These are phyloP conservation scores for Sporothrix humicola DNA, from an alignment of 2,329 filamentous ascomycete genomes.

Conservation along the genomic window DNA sequence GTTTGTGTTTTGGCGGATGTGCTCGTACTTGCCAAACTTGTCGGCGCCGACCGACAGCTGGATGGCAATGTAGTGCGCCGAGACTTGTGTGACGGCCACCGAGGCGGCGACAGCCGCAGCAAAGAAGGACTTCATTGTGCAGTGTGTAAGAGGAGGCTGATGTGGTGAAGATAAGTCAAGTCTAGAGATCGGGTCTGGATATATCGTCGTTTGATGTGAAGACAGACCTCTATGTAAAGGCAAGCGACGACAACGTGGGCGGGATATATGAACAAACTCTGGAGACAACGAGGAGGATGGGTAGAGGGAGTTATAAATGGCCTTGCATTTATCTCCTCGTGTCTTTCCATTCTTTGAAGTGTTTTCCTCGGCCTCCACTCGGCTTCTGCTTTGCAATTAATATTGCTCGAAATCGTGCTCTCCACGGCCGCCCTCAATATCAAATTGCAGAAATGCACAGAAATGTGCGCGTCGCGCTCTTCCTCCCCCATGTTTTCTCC, in stretches of 20 bases:
- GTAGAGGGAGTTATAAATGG: not conserved
- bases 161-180: not conserved
- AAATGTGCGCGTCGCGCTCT: not conserved
- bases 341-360: not conserved
- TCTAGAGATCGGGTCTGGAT: not conserved
- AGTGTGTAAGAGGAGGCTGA: not conserved
- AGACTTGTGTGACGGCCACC: conserved; percentile 45
- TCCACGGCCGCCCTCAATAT: not conserved
- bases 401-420: not conserved
- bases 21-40: conserved; percentile 47
- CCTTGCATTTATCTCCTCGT: not conserved
- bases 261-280: not conserved
- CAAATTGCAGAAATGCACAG: not conserved
- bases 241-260: not conserved
- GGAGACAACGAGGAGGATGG: not conserved
- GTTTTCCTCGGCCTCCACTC: not conserved
- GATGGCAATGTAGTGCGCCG: conserved; percentile 53
- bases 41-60: conserved; percentile 45
- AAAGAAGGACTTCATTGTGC: conserved; percentile 46
- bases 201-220: no score
- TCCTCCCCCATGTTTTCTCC: not conserved
- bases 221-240: no score
- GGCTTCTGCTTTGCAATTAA: not conserved
- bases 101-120: conserved; percentile 44
- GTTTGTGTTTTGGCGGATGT: conserved; percentile 56